phyloP scores from a whole-genome alignment of 805 yeast genomes.

The Hyphopichia homilentoma region DNA sequence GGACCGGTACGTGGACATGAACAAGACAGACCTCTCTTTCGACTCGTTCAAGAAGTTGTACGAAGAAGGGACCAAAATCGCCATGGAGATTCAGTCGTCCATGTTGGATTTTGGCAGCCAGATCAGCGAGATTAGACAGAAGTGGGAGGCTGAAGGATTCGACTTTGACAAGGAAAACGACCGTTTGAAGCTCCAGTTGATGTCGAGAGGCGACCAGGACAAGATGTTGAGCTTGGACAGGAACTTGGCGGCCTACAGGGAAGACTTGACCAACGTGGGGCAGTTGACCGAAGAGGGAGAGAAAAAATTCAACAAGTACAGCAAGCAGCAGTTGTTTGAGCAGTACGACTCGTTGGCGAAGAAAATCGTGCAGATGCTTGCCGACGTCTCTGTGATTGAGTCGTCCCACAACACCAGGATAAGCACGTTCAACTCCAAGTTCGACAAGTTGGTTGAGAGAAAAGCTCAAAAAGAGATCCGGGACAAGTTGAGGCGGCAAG shows the following conservation, averaged over 20 bases:
- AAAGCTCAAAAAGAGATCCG: slow-evolving; percentile 29
- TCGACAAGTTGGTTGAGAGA: slow-evolving; percentile 27
- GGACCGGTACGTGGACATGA: slow-evolving; percentile 37
- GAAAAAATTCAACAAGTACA: slow-evolving; percentile 15
- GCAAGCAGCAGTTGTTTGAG: slow-evolving; percentile 23
- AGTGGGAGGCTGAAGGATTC: slow-evolving; percentile 42
- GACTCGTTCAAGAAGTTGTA: slow-evolving; percentile 43
- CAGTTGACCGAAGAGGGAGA: slow-evolving; percentile 16
- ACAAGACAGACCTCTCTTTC: slow-evolving; percentile 44
- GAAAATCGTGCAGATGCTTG: slow-evolving; percentile 24
- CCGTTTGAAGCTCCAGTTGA: slow-evolving; percentile 32
- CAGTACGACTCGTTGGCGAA: slow-evolving; percentile 21
- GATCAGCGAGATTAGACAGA: slow-evolving; percentile 37
- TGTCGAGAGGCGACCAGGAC: slow-evolving; percentile 17
- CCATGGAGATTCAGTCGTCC: slow-evolving; percentile 41
- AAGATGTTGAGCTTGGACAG: slow-evolving; percentile 23
- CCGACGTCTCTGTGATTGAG: slow-evolving; percentile 27
- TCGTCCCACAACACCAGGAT: slow-evolving; percentile 26
- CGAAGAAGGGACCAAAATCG: slow-evolving; percentile 37
- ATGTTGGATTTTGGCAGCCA: slow-evolving; percentile 45
- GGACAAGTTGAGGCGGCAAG: slow-evolving; percentile 26
- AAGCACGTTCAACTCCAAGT: slow-evolving; percentile 21
- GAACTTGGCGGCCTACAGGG: slow-evolving; percentile 21
- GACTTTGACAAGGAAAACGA: slow-evolving; percentile 52
- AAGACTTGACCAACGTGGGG: slow-evolving; percentile 24